These are phyloP conservation scores for Penicillium lividum DNA, from an alignment of 495 filamentous ascomycete species.

Conservation along the genomic window DNA sequence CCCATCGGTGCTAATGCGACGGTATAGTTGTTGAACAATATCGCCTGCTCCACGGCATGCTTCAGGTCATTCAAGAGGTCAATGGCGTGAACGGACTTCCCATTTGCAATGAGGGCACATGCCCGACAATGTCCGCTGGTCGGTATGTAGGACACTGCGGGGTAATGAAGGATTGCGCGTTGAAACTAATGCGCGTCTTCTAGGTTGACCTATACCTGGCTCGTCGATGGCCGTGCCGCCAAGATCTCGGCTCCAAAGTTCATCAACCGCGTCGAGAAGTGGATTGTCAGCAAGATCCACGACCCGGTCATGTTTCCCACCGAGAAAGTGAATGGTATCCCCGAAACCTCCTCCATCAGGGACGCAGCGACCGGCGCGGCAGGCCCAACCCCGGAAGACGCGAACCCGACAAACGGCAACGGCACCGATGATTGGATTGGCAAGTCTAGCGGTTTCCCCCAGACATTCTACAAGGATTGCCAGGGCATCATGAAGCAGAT, in stretches of 20 bases:
- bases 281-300: constrained; percentile 89
- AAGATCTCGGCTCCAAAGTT: constrained; percentile 81
- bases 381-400: constrained; percentile 49
- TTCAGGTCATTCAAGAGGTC: constrained; percentile 76
- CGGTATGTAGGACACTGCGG: constrained; percentile 59
- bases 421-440: constrained; percentile 72
- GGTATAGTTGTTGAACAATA: constrained; percentile 83
- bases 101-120: constrained; percentile 79
- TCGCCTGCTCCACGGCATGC: constrained; percentile 79
- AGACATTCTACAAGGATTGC: constrained; percentile 80
- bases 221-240: constrained; percentile 50
- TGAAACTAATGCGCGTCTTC: constrained; percentile 15
- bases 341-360: constrained; percentile 60
- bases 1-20: constrained; percentile 19
- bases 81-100: constrained; percentile 68
- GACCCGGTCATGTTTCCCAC: constrained; percentile 86
- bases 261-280: constrained; percentile 88
- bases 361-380: constrained; percentile 59
- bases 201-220: constrained; percentile 92
- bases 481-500: constrained; percentile 94
- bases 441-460: constrained; percentile 84
- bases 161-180: constrained; percentile 11
- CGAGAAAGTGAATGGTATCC: constrained; percentile 57
- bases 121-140: constrained; percentile 90
- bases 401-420: constrained; percentile 40